Percentiles rank a stretch among this genome's conserved stretches.
phyloP scores from a whole-genome alignment of 768 basidiomycete species.

The Gyrodon lividus region DNA sequence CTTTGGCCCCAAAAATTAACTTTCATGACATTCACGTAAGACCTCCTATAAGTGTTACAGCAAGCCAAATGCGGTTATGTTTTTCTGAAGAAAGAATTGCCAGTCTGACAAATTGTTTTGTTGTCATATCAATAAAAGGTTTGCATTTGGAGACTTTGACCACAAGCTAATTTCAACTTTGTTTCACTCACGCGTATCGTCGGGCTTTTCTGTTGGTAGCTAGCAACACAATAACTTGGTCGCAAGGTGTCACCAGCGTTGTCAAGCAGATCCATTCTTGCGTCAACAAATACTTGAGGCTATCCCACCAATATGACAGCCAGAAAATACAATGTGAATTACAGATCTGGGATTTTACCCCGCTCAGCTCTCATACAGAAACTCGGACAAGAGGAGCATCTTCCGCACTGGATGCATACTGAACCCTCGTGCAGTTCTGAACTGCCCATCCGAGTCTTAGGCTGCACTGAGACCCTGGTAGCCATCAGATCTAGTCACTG shows the following conservation, averaged over 20 bases:
- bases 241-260: conserved; percentile 1
- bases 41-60: too few species aligned
- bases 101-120: too few species aligned
- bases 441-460: neutral
- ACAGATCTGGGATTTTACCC: neutral
- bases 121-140: too few species aligned
- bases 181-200: neutral
- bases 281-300: neutral
- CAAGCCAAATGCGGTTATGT: too few species aligned
- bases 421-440: neutral
- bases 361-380: neutral
- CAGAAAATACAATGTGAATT: neutral
- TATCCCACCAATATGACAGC: neutral
- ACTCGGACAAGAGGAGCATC: neutral
- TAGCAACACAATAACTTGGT: neutral
- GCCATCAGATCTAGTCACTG: conserved; percentile 10
- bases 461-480: conserved; percentile 4
- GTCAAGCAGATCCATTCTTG: conserved; percentile 8
- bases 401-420: neutral
- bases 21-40: too few species aligned
- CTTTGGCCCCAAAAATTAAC: too few species aligned
- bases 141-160: neutral
- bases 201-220: neutral
- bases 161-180: neutral
- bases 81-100: too few species aligned